Base-by-base conservation (phyloP, 2,329 filamentous ascomycete genomes). In the Rhynchosporium secalis region DNA sequence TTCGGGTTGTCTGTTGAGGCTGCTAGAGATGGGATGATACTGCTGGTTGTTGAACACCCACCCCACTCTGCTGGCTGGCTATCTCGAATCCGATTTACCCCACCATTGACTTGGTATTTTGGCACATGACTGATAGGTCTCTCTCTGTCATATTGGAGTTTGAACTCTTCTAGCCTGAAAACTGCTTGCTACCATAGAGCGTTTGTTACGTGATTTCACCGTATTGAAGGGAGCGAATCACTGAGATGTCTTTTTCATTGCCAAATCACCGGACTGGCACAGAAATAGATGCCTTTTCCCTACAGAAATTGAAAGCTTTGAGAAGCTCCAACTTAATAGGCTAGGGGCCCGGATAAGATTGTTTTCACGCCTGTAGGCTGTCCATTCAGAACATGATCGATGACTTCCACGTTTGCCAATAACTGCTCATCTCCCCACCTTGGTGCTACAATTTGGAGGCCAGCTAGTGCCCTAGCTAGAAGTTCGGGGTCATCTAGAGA, bases 381-480 rank as follows among this genome's bases (percentile, higher is more conserved):
- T 5, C 48, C 48, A 63, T 72, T 73, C 47, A 74, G 41, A 1
- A 72, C 62, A 8, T 52, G 57, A 46, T 75, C 74, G 48, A 75
- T 68, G 2, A 71, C 47, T 58, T 73, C 70, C 1, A 65, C 71
- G 62, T 75, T 72, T 54, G 67, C 63, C 46, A 76, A 60, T 12
- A 76, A 62, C 49, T 76, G 72, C 56, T 71, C 69, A 57, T 76
- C 74, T 45, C 68, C 70, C 10, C 75, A 66, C 58, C 72, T 69
- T 9, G 68, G 69, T 4, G 72, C 74, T 3, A 74, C 72, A 15
- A 76, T 62, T 61, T 75, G 74, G 56, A 76, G 65, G 26, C 71
- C 70, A 7, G 75, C 70, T 1, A 74, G 75, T 38, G 73, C 74
- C 0, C 74, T 72, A 15, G 70, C 71, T 66, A 76, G 72, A 3